phyloP scores from a whole-genome alignment of 306 rosid species.

The Cyamopsis tetragonoloba region DNA sequence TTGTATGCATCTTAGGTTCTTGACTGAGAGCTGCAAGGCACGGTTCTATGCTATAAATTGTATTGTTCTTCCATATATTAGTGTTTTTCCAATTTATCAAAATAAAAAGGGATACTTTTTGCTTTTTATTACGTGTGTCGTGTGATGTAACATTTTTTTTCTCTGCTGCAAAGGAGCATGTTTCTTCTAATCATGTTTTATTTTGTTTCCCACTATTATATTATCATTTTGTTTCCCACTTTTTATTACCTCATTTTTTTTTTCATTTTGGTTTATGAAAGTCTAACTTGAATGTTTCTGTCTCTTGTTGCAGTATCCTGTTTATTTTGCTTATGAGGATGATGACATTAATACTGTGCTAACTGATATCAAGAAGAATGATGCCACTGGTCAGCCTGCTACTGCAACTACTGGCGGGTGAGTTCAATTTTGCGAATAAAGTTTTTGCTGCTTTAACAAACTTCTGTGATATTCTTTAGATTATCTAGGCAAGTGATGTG shows the following conservation, averaged over 20 bases:
- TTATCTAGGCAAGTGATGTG: conserved; percentile 8
- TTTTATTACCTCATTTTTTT: background rate
- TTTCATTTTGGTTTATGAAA: conserved; percentile 5
- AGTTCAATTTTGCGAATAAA: conserved; percentile 29
- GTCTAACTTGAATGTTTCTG: conserved; percentile 24
- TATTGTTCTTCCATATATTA: background rate
- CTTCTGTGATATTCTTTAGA: background rate
- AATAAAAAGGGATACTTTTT: background rate
- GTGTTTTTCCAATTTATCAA: background rate
- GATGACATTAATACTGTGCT: conserved; percentile 60
- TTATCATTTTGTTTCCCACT: background rate
- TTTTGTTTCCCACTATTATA: background rate
- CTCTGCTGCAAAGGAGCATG: background rate
- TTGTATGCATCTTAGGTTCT: conserved; percentile 10
- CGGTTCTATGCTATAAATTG: background rate
- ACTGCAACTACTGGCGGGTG: conserved; percentile 99
- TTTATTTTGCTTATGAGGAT: conserved; percentile 93
- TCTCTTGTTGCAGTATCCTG: conserved; percentile 79
- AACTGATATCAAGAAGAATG: conserved; percentile 83
- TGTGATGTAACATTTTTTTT: background rate
- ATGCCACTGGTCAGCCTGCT: conserved; percentile 95
- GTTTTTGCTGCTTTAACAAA: conserved; percentile 12
- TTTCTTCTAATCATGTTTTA: background rate
- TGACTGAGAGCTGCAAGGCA: background rate
- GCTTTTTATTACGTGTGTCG: background rate